phyloP scores from a whole-genome alignment of 768 basidiomycete species.

The Phylloporus sp. region DNA sequence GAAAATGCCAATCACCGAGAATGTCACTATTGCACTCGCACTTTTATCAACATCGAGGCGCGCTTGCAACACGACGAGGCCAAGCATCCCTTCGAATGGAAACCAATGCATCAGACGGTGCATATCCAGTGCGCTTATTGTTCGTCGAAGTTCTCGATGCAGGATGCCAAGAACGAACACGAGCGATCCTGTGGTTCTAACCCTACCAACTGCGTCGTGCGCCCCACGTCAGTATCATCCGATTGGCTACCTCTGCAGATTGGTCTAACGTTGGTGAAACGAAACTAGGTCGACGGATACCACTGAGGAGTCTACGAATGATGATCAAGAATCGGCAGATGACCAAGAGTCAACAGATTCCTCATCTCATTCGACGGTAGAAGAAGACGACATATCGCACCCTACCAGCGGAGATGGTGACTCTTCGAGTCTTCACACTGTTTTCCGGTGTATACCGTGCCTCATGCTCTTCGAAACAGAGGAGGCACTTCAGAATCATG shows the following conservation, averaged over 20 bases:
- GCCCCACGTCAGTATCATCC: background rate
- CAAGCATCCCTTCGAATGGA: background rate
- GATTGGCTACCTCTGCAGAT: background rate
- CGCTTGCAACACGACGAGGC: slow-evolving; percentile 1
- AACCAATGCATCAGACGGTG: background rate
- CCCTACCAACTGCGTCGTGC: background rate
- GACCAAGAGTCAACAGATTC: background rate
- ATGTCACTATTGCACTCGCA: slow-evolving; percentile 8
- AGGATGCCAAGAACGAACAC: background rate
- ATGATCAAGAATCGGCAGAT: background rate
- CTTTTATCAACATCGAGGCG: background rate
- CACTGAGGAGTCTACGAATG: background rate
- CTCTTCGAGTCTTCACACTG: too few relatives aligned
- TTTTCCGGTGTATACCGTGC: too few relatives aligned
- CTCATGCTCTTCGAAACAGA: too few relatives aligned
- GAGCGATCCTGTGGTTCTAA: slow-evolving; percentile 1
- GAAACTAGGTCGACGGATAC: background rate
- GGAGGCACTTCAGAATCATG: slow-evolving; percentile 11
- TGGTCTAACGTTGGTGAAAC: background rate
- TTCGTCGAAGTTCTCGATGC: background rate
- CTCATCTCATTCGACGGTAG: background rate
- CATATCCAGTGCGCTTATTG: slow-evolving; percentile 12
- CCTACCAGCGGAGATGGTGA: slow-evolving; percentile 1
- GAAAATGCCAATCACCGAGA: background rate
- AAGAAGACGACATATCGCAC: slow-evolving; percentile 8